Base-by-base conservation (phyloP, 2,329 filamentous ascomycete species). In the Samsoniella hepiali region DNA sequence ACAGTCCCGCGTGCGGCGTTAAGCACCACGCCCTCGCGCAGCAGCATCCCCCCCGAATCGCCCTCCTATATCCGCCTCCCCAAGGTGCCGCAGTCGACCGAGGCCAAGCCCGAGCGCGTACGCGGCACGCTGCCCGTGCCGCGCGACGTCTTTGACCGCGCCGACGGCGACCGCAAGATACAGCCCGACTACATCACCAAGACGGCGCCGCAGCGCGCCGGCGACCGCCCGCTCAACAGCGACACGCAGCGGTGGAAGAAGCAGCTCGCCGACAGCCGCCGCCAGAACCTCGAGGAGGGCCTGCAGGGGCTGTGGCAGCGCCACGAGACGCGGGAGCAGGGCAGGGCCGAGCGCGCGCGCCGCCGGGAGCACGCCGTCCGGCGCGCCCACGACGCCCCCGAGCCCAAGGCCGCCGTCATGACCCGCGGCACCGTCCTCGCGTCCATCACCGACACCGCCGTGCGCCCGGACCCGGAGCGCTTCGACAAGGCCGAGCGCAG, bases 11-110 rank as follows among this genome's bases (percentile, higher is more conserved):
- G 74, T 64, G 66, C 67, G 40, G 74, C 78, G 64, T 76, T 75
- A 29, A 73, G 72, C 8, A 74, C 74, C 31, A 67, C 72, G 58
- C 67, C 74, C 54, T 75, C 77, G 71, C 63, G 73, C 72, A 77
- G 77, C 57, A 81, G 85, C 65, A 90, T 93, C 67, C 89, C 89
- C 22, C 94, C 95, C 56, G 91, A 97, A 74, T 96, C 93, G 42
- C 94, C 95, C 54, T 84, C 85, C 67, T 98, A 90, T 80, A 90
- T 98, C 77, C 87, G 91, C 68, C 81, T 97, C 62, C 94, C 93
- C 55, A 82, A 83, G 68, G 84, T 90, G 56, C 84, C 87, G n/a
- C 92, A 97, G 74, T 86, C 88, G 58, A 82, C 85, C 38, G 79
- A 84, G 68, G 73, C 73, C 15, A 77, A 75, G 65, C 77, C 71